Evolutionary conservation across 345 rosid genomes (phyloP), one percentile per base, ranked within the genome.

Genomic region (Eucalyptus shirleyi): DNA sequence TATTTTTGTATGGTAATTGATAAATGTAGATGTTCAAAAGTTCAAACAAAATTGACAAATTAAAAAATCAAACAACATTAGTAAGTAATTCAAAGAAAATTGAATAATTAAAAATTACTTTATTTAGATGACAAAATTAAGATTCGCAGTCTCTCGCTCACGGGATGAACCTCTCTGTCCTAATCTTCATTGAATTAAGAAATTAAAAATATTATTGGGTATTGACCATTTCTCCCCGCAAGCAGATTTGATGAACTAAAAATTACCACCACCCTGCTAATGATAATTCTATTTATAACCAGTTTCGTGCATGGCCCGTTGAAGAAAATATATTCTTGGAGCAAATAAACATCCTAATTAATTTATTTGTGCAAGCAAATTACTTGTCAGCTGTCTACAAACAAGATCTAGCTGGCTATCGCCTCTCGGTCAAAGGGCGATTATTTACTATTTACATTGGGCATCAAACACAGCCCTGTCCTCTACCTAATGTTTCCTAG

Each of bases 1-100:
- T 30, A 65, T 32, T n/a, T 65, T n/a, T 0, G 0, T 7, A 0
- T n/a, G 34, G 10, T 14, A 30, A 15, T 15, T 3, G 3, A 7
- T n/a, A 65, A 65, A 65, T 14, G 8, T 14, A n/a, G 17, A 30
- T 0, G 4, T 12, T 28, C 7, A 28, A 0, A 60, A 28, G 7
- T 60, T 60, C 8, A 65, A 65, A n/a, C 17, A 65, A 65, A 65
- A 65, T 1, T 14, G 19, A 16, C 10, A 30, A 65, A n/a, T 65
- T n/a, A 15, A 65, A 15, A 15, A 7, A 65, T 65, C 37, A n/a
- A 65, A n/a, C 5, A 65, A 65, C 37, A 15, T n/a, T 65, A 65
- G 77, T 65, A 65, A 65, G 37, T n/a, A 65, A 65, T 65, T 65
- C 37, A 62, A 65, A n/a, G 9, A 65, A 7, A 30, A 65, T 4